A percentile compares a stretch with the other conserved stretches of the same genome.
Conservation (phyloP, 441 rosid genomes). For the Breynia disticha region DNA sequence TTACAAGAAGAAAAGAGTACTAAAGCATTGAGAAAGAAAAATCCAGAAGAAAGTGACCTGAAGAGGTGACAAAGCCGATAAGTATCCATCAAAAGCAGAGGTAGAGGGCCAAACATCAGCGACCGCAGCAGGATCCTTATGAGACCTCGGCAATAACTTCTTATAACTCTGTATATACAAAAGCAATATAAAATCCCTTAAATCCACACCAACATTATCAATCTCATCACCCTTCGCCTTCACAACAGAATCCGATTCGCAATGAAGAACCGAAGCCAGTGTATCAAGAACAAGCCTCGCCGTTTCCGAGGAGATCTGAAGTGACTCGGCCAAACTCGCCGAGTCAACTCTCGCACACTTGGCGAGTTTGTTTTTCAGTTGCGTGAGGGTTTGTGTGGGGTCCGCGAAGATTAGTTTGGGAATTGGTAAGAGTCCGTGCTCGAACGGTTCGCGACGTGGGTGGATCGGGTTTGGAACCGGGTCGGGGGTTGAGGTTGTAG, state of each 20-base stretch:
- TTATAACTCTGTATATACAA: constrained; percentile 91
- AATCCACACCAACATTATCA: constrained; percentile 68
- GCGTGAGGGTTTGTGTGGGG: constrained; percentile 66
- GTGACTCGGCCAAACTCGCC: constrained; percentile 58
- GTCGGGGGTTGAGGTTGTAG: constrained; percentile 20
- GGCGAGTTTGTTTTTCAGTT: constrained; percentile 57
- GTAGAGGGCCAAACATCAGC: constrained; percentile 99
- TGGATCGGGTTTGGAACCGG: constrained; percentile 32
- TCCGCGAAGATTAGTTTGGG: constrained; percentile 83
- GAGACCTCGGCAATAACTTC: constrained; percentile 78
- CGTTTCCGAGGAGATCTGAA: constrained; percentile 84
- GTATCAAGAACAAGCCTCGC: constrained; percentile 80
- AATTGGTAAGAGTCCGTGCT: constrained; percentile 89
- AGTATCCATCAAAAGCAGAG: constrained; percentile 90
- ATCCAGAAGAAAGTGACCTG: constrained; percentile 38
- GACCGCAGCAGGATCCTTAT: constrained; percentile 85
- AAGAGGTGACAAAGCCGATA: constrained; percentile 90
- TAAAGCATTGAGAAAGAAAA: no score
- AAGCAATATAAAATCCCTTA: constrained; percentile 71
- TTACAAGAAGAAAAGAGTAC: no score
- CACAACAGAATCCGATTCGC: constrained; percentile 64
- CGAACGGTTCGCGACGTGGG: constrained; percentile 85
- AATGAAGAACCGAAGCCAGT: constrained; percentile 72
- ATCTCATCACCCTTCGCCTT: constrained; percentile 40
- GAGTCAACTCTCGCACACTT: constrained; percentile 48